A percentile compares a stretch with the other conserved stretches of the same genome.
phyloP scores from a whole-genome alignment of 2,329 filamentous ascomycete species.

The Bretziella fagacearum region DNA sequence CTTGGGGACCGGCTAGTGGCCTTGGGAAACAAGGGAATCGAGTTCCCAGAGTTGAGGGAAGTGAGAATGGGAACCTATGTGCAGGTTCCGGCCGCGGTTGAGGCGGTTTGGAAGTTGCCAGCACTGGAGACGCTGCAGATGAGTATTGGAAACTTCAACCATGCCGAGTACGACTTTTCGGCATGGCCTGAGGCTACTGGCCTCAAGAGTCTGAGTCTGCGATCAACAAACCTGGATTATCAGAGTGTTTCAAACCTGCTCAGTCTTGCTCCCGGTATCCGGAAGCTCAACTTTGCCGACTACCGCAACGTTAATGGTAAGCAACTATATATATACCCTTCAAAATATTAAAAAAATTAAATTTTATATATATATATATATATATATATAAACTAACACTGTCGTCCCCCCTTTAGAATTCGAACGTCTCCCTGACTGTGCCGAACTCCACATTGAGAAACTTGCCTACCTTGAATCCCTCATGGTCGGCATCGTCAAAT shows the following conservation, averaged over 20 bases:
- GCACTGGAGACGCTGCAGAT: slow-evolving; percentile 5
- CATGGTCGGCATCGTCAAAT: slow-evolving; percentile 8
- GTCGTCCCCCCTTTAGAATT: too few species aligned
- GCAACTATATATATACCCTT: too few species aligned
- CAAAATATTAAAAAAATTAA: background rate
- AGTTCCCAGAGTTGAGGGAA: slow-evolving; percentile 6
- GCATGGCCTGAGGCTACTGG: background rate
- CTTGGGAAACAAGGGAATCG: background rate
- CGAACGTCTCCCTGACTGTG: slow-evolving; percentile 5
- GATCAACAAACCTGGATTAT: slow-evolving; percentile 10
- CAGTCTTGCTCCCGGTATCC: slow-evolving; percentile 6
- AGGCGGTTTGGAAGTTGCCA: slow-evolving; percentile 7
- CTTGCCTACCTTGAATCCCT: slow-evolving; percentile 11
- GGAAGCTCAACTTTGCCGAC: slow-evolving; percentile 9
- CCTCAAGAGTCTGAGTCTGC: slow-evolving; percentile 1
- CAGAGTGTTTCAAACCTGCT: slow-evolving; percentile 8
- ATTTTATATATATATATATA: too few species aligned
- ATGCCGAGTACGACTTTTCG: slow-evolving; percentile 7
- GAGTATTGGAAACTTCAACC: slow-evolving; percentile 6
- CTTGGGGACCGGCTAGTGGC: slow-evolving; percentile 4
- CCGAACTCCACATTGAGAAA: slow-evolving; percentile 11
- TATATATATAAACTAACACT: too few species aligned
- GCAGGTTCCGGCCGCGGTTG: slow-evolving; percentile 4
- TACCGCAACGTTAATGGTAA: slow-evolving; percentile 11
- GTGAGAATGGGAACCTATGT: slow-evolving; percentile 7